Evolutionary conservation across 2,329 filamentous ascomycete genomes (phyloP), one percentile per base, ranked within the genome.

Genomic region (Helotiales sp.): DNA sequence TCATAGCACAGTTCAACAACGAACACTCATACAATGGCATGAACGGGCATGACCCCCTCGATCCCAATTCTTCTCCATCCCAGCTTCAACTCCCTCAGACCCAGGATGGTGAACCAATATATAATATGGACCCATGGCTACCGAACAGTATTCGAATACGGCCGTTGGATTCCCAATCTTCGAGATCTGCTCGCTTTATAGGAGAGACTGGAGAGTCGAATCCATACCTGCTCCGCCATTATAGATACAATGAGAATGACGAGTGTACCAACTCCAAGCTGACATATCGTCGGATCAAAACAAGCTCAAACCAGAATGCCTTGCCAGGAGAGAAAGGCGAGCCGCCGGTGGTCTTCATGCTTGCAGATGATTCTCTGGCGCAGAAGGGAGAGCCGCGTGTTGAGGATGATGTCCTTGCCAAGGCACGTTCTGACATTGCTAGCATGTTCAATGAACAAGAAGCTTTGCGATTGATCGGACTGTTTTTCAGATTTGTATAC

Each of bases 401-500:
- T 25, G 67, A 70, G 57, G 64, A 69, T 17, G 60, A 66, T 24
- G 58, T 66, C 8, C 60, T 71, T 31, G 49, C 58, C n/a, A 65
- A 70, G 48, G 57, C 59, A 12, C 64, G 63, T 15, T 50, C 54
- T 44, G 69, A 70, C n/a, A 55, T 71, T n/a, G 47, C 55, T 29
- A 38, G 42, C 30, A 69, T 70, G 66, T 69, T 70, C 57, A 65
- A 60, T 19, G 67, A 69, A 12, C 63, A 66, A 31, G 66, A 70
- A 57, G 74, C 74, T 27, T 69, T 72, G 47, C 65, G 75, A 48
- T 67, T 78, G 6, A 70, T 77, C 27, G 68, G 69, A 13, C 67
- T 77, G 12, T 75, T 75, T 65, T 73, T 74, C 58, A 71, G 70
- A 62, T 77, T 76, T 62, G 72, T 77, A 51, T 72, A 77, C 48